These are phyloP conservation scores for Leishmania braziliensis DNA, from an alignment of 208 protist species.

Conservation along the genomic window DNA sequence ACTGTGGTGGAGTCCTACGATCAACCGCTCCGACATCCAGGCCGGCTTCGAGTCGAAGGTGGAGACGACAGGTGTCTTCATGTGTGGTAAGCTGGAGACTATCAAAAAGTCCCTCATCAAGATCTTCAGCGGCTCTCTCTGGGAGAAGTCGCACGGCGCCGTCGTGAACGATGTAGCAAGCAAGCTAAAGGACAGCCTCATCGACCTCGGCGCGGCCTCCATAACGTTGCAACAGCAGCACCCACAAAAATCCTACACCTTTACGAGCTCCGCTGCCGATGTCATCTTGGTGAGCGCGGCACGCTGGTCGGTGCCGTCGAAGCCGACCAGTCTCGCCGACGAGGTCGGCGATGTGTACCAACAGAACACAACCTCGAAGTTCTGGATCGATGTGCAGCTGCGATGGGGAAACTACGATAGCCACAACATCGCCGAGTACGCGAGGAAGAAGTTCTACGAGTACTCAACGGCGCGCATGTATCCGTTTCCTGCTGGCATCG, in stretches of 20 bases:
- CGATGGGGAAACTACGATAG: slow-evolving; percentile 99
- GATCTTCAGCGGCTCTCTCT: slow-evolving; percentile 99
- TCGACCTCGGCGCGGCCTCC: slow-evolving; percentile 99
- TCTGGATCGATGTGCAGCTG: slow-evolving; percentile 99
- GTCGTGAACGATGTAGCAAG: slow-evolving; percentile 99
- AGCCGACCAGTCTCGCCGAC: slow-evolving; percentile 84
- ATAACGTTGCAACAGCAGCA: slow-evolving; percentile 98
- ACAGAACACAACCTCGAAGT: slow-evolving; percentile 94
- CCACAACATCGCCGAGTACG: slow-evolving; percentile 99
- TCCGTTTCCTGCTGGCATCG: slow-evolving; percentile 98
- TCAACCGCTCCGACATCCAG: slow-evolving; percentile 99
- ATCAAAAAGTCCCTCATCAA: slow-evolving; percentile 99
- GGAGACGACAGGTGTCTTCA: slow-evolving; percentile 99
- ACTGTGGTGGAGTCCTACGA: slow-evolving; percentile 99
- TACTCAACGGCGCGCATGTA: slow-evolving; percentile 99
- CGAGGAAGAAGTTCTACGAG: slow-evolving; percentile 99
- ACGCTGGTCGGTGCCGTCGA: slow-evolving; percentile 94
- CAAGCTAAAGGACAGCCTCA: slow-evolving; percentile 98
- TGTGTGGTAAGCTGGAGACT: slow-evolving; percentile 99
- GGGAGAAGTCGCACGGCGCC: slow-evolving; percentile 99
- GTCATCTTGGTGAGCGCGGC: slow-evolving; percentile 96
- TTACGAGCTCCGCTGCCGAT: slow-evolving; percentile 95
- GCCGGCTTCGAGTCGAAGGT: slow-evolving; percentile 99
- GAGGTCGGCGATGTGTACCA: slow-evolving; percentile 81
- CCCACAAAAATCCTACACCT: slow-evolving; percentile 92